phyloP scores from a whole-genome alignment of 495 filamentous ascomycete genomes.

The Aeminium ludgeri region DNA sequence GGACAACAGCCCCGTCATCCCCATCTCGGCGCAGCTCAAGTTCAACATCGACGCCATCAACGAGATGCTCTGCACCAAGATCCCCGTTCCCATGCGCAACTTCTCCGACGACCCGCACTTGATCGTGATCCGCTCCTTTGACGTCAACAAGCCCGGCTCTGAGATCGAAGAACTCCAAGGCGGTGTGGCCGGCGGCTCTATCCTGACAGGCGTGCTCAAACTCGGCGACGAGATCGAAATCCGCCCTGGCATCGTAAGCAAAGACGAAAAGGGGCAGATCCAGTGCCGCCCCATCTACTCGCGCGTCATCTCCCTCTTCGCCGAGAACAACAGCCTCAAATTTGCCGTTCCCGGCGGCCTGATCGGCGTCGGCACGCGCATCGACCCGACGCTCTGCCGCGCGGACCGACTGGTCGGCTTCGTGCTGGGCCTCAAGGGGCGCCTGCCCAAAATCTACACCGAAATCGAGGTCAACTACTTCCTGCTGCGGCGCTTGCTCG shows the following conservation, averaged over 20 bases:
- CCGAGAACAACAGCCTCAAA: conserved; percentile 92
- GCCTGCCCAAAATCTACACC: conserved; percentile 83
- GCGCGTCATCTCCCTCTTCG: conserved; percentile 83
- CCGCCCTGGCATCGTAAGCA: conserved; percentile 82
- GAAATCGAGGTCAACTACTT: conserved; percentile 99
- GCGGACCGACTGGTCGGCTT: conserved; percentile 97
- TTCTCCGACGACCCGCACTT: conserved; percentile 85
- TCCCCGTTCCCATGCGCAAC: conserved; percentile 78
- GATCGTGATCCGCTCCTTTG: conserved; percentile 97
- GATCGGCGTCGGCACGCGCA: conserved; percentile 86
- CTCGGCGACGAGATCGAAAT: conserved; percentile 97
- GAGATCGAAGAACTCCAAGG: conserved; percentile 98
- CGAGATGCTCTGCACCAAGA: conserved; percentile 79
- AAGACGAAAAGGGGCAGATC: conserved; percentile 83
- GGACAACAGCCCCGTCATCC: conserved; percentile 88
- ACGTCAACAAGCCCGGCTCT: conserved; percentile 99
- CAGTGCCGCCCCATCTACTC: conserved; percentile 95
- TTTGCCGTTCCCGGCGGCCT: conserved; percentile 94
- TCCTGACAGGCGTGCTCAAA: conserved; percentile 88
- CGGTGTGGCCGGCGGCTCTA: conserved; percentile 93
- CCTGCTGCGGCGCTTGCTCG: conserved; percentile 76
- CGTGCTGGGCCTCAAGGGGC: conserved; percentile 85
- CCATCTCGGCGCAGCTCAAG: conserved; percentile 95
- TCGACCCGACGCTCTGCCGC: conserved; percentile 93
- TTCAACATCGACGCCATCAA: conserved; percentile 99